Base-by-base conservation (phyloP, 306 rosid species). In the Prunus campanulata region DNA sequence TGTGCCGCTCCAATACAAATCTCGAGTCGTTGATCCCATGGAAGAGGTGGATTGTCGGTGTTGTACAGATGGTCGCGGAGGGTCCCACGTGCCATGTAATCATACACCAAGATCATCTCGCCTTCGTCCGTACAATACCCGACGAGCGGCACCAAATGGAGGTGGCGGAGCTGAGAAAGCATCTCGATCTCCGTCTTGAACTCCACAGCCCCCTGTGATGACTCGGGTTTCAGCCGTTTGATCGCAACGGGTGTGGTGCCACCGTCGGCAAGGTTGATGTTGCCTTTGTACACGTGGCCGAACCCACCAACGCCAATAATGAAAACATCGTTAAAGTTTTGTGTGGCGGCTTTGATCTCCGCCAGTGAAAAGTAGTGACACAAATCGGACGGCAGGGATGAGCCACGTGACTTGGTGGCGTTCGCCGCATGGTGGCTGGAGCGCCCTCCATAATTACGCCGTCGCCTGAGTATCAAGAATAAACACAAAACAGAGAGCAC, bases 161-260 rank as follows among this genome's bases (percentile, higher is more conserved):
- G 57, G 22, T 89, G 90, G 2, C 85, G 86, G 6, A 89, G 83
- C 5, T 82, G 80, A 0, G 88, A 89, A 10, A 85, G 70, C 87
- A 89, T 70, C 54, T 84, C 61, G 6, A 87, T 90, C 80, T 90
- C 86, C 0, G 61, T 84, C 47, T 19, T 6, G 81, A 89, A 89
- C 66, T 89, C 93, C n/a, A n/a, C n/a, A n/a, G 46, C 74, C 8
- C 89, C 89, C 57, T 87, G 89, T 1, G 25, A 51, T 9, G 88
- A 87, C 13, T 60, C 78, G 0, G 81, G 78, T 29, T 77, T 84
- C 62, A 83, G 74, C 19, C 70, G 77, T 55, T 83, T 83, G 32
- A 79, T 61, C 0, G 84, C 84, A 0, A 76, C 79, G 0, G 42
- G 71, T 0, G 20, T 60, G 8, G 60, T 2, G 0, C 44, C 57